Conservation (phyloP, 2,329 filamentous ascomycete species). For the Cercospora beticola region DNA sequence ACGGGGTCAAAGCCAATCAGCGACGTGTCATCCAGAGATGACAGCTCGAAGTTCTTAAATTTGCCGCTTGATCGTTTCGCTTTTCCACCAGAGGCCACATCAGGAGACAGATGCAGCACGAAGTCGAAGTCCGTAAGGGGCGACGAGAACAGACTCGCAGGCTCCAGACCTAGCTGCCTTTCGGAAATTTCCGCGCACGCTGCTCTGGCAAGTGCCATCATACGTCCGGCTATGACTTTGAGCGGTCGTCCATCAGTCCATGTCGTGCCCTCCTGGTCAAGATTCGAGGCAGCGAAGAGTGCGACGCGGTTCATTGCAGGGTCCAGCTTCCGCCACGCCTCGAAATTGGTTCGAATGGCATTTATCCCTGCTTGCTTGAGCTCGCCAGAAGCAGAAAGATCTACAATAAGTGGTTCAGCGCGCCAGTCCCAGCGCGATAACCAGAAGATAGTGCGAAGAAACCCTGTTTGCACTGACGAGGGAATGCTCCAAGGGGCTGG, state of each 20-base stretch:
- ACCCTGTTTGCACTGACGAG: constrained; percentile 73
- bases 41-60: constrained; percentile 79
- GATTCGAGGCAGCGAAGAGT: constrained; percentile 76
- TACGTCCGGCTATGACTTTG: constrained; percentile 78
- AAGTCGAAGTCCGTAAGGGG: constrained; percentile 80
- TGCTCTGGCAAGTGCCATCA: constrained; percentile 78
- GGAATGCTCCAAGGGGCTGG: constrained; percentile 79
- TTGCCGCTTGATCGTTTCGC: constrained; percentile 49
- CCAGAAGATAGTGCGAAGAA: constrained; percentile 76
- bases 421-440: constrained; percentile 92
- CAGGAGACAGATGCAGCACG: constrained; percentile 67
- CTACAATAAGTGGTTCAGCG: constrained; percentile 74
- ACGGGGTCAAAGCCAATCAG: constrained; percentile 61
- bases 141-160: constrained; percentile 67
- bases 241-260: constrained; percentile 75
- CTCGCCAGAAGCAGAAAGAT: constrained; percentile 51
- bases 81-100: constrained; percentile 32
- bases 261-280: constrained; percentile 73
- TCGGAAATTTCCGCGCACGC: constrained; percentile 59
- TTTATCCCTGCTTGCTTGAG: constrained; percentile 62
- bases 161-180: constrained; percentile 41
- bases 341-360: constrained; percentile 67
- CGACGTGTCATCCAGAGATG: constrained; percentile 45
- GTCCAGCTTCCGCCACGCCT: constrained; percentile 84
- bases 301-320: constrained; percentile 81